Percentiles rank a stretch among this genome's conserved stretches.
Conservation (phyloP, 306 rosid species). For the Gynostemma pentaphyllum region DNA sequence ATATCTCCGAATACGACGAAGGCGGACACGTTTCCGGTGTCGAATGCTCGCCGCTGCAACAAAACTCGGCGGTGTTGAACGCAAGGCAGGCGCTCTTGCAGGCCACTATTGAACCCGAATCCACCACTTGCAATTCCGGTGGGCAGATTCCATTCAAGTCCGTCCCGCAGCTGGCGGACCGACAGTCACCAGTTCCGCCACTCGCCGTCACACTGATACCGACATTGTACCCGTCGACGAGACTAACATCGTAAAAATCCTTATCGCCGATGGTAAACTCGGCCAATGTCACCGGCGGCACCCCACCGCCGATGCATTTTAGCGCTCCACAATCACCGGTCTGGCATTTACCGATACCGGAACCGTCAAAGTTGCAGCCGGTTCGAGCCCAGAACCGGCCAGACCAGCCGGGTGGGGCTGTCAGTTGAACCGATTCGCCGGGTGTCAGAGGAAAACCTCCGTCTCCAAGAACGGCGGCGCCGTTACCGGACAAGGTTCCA, state of each 20-base stretch:
- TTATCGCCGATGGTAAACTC: constrained; percentile 53
- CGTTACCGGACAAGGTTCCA: constrained; percentile 63
- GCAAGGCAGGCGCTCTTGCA: constrained; percentile 86
- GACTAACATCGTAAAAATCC: constrained; percentile 85
- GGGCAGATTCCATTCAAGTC: constrained; percentile 61
- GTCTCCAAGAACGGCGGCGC: constrained; percentile 37
- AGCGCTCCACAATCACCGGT: constrained; percentile 61
- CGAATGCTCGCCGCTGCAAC: constrained; percentile 70
- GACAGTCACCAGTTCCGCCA: constrained; percentile 77
- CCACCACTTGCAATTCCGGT: constrained; percentile 35
- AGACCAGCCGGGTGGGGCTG: constrained; percentile 71
- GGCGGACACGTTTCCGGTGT: constrained; percentile 71
- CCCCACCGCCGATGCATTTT: constrained; percentile 44
- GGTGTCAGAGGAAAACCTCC: constrained; percentile 51
- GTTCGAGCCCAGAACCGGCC: constrained; percentile 89
- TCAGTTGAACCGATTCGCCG: constrained; percentile 23
- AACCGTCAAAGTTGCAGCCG: constrained; percentile 41
- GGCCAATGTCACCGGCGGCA: constrained; percentile 53
- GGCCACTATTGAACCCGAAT: constrained; percentile 41
- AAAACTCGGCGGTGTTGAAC: constrained; percentile 49
- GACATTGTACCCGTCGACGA: constrained; percentile 87
- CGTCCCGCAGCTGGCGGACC: constrained; percentile 63
- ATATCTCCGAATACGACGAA: constrained; percentile 58
- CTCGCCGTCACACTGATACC: constrained; percentile 56
- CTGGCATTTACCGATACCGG: constrained; percentile 44